phyloP scores from a whole-genome alignment of 2,329 filamentous ascomycete genomes.

The Apiospora phragmitis region DNA sequence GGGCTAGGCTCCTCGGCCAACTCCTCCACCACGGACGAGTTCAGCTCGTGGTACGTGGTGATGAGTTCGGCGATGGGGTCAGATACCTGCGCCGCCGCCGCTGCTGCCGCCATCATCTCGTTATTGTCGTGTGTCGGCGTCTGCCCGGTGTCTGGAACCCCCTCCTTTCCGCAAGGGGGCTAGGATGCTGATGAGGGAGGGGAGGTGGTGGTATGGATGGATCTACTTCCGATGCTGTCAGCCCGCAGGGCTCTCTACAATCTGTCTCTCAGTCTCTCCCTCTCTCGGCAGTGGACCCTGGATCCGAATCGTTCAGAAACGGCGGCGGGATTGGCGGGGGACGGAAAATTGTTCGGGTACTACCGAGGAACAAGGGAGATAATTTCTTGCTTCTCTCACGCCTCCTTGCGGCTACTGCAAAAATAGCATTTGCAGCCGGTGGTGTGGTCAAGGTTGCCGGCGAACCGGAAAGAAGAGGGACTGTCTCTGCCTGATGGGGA shows the following conservation, averaged over 20 bases:
- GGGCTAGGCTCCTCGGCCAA: conserved; percentile 67
- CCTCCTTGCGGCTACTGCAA: background rate
- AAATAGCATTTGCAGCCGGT: background rate
- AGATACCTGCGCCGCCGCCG: background rate
- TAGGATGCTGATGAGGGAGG: background rate
- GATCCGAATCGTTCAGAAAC: background rate
- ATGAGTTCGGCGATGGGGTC: conserved; percentile 59
- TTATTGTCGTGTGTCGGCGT: background rate
- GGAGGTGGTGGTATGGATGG: background rate
- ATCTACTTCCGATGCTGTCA: background rate
- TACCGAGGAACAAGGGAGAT: background rate
- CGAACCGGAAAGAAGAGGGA: conserved; percentile 1
- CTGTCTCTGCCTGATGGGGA: background rate
- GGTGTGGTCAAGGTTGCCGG: background rate
- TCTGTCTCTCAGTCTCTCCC: background rate
- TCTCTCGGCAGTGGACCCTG: background rate
- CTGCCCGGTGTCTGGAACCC: background rate
- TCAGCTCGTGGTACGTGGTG: conserved; percentile 72
- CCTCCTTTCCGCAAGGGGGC: background rate
- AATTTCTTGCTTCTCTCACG: background rate
- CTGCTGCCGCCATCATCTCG: background rate
- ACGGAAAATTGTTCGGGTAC: background rate
- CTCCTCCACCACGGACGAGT: conserved; percentile 59
- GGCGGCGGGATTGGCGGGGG: background rate
- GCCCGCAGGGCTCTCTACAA: background rate